phyloP scores from a whole-genome alignment of 345 rosid genomes.

The Sonneratia alba region DNA sequence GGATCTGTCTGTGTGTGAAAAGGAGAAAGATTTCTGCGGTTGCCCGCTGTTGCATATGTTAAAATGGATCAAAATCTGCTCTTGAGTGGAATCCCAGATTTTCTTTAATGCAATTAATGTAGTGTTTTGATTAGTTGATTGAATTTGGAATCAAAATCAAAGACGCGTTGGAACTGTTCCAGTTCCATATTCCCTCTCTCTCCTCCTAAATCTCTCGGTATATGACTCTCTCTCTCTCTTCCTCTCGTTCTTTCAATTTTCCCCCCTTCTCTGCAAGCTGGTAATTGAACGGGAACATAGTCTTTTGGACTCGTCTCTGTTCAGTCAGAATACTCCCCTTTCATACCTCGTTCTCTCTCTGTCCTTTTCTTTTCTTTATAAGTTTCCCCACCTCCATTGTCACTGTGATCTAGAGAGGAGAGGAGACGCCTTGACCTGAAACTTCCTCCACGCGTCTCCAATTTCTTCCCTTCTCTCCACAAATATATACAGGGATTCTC shows the following conservation, averaged over 20 bases:
- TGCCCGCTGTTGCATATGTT: no score
- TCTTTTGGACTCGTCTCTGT: slow-evolving; percentile 6
- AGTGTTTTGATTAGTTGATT: neutral
- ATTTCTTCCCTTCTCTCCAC: neutral
- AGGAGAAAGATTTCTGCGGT: no score
- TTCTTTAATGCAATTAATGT: no score
- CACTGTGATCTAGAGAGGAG: slow-evolving; percentile 18
- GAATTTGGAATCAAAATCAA: slow-evolving; percentile 14
- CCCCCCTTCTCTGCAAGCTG: slow-evolving; percentile 27
- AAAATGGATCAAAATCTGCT: no score
- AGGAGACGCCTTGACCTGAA: slow-evolving; percentile 14
- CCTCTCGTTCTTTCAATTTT: neutral
- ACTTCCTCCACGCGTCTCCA: slow-evolving; percentile 32
- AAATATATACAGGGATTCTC: neutral
- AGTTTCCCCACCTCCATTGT: slow-evolving; percentile 12
- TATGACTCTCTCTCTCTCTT: neutral
- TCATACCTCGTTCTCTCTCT: neutral
- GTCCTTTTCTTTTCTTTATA: neutral
- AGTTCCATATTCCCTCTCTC: slow-evolving; percentile 13
- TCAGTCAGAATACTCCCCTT: neutral
- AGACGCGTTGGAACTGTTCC: slow-evolving; percentile 67
- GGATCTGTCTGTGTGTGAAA: no score
- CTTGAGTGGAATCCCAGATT: neutral
- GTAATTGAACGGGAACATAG: slow-evolving; percentile 23
- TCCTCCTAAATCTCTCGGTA: slow-evolving; percentile 4